phyloP scores from a whole-genome alignment of 1,139 yeast species.

The Taiozyma sp. region DNA sequence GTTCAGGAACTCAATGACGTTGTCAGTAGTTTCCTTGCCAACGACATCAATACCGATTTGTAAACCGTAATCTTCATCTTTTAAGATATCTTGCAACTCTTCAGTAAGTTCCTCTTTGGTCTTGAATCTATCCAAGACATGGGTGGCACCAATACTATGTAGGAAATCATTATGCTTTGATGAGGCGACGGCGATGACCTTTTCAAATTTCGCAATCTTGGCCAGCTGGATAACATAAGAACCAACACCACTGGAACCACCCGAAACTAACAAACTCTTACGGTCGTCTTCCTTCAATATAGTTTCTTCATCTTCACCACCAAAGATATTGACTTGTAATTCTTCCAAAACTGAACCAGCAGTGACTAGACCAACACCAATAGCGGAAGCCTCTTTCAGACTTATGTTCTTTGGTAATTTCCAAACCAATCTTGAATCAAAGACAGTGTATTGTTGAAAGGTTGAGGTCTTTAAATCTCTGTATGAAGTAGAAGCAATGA shows the following conservation, averaged over 20 bases:
- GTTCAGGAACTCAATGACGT: slow-evolving; percentile 28
- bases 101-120: slow-evolving; percentile 23
- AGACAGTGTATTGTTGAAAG: slow-evolving; percentile 40
- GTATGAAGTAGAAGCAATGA: slow-evolving; percentile 40
- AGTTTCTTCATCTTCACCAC: slow-evolving; percentile 6
- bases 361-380: slow-evolving; percentile 44
- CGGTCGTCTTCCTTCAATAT: slow-evolving; percentile 9
- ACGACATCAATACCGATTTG: slow-evolving; percentile 40
- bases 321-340: slow-evolving; percentile 22
- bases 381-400: slow-evolving; percentile 37
- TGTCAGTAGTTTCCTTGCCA: slow-evolving; percentile 35
- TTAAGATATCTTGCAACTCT: slow-evolving; percentile 17
- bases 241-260: slow-evolving; percentile 45
- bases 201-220: slow-evolving; percentile 32
- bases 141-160: slow-evolving; percentile 34
- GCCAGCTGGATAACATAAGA: slow-evolving; percentile 38
- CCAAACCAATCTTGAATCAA: slow-evolving; percentile 41
- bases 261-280: slow-evolving; percentile 37
- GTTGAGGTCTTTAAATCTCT: slow-evolving; percentile 43
- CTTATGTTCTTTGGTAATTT: slow-evolving; percentile 30
- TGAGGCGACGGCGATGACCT: slow-evolving; percentile 37
- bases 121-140: slow-evolving; percentile 33
- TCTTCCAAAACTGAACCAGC: slow-evolving; percentile 38
- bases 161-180: slow-evolving; percentile 30
- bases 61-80: slow-evolving; percentile 19